Evolutionary conservation across 345 rosid species (phyloP).

Genomic region (Populus alba): DNA sequence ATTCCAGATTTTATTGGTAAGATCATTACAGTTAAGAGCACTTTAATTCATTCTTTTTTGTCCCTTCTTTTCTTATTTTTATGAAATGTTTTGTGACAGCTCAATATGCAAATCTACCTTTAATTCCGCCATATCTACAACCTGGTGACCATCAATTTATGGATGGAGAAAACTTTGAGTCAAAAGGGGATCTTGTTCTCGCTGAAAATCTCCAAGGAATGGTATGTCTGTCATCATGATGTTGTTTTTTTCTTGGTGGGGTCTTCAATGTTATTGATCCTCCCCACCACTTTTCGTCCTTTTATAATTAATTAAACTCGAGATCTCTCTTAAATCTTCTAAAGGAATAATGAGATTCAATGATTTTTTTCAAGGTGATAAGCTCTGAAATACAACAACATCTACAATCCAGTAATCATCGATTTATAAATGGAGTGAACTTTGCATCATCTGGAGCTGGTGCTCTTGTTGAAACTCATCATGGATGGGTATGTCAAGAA

Average conservation of each 20-base stretch:
- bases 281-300: too few species aligned
- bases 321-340: too few species aligned
- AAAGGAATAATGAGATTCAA: not conserved
- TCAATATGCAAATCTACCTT: slow-evolving; percentile 39
- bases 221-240: not conserved
- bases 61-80: not conserved
- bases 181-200: slow-evolving; percentile 27
- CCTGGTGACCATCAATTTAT: slow-evolving; percentile 2
- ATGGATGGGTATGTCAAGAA: slow-evolving; percentile 30
- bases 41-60: not conserved
- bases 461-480: slow-evolving; percentile 38
- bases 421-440: slow-evolving; percentile 37
- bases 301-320: too few species aligned
- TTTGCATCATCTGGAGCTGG: slow-evolving; percentile 57
- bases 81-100: slow-evolving; percentile 24
- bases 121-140: slow-evolving; percentile 44
- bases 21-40: not conserved
- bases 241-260: too few species aligned
- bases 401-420: slow-evolving; percentile 10
- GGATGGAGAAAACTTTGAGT: slow-evolving; percentile 30
- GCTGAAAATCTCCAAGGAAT: slow-evolving; percentile 15
- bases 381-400: too few species aligned
- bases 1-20: slow-evolving; percentile 24
- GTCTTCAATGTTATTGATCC: too few species aligned
- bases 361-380: not conserved